phyloP scores from a whole-genome alignment of 1,284 basidiomycete genomes.

The Ceratobasidium sp. region DNA sequence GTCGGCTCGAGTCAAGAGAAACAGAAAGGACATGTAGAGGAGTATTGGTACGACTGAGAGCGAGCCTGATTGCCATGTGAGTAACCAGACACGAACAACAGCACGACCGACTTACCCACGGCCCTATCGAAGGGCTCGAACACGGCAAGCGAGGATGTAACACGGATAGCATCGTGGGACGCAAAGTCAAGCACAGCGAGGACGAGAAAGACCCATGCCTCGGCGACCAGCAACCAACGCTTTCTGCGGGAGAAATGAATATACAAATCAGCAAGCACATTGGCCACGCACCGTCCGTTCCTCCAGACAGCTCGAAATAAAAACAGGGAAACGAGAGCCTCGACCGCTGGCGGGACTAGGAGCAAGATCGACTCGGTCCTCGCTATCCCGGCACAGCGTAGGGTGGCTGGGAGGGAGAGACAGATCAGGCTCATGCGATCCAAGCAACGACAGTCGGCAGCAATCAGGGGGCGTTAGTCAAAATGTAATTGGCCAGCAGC shows the following conservation, averaged over 20 bases:
- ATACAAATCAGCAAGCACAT: conserved; percentile 34
- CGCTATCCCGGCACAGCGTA: conserved; percentile 74
- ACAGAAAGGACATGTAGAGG: conserved; percentile 68
- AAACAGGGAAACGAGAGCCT: conserved; percentile 68
- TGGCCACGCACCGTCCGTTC: conserved; percentile 65
- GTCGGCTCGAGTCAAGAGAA: conserved; percentile 63
- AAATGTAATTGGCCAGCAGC: conserved; percentile 22
- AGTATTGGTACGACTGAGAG: conserved; percentile 69
- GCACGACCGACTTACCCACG: conserved; percentile 59
- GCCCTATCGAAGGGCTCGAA: conserved; percentile 62
- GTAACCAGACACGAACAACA: background rate
- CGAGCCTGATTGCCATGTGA: conserved; percentile 58
- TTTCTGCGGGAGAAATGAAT: conserved; percentile 57
- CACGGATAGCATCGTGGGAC: conserved; percentile 64
- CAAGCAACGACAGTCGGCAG: background rate
- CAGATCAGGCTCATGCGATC: conserved; percentile 65
- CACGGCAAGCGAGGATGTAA: conserved; percentile 58
- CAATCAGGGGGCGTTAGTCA: background rate
- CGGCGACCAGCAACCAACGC: conserved; percentile 70
- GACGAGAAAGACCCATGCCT: conserved; percentile 70
- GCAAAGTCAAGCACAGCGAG: conserved; percentile 72
- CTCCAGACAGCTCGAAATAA: conserved; percentile 66
- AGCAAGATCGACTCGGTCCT: conserved; percentile 64
- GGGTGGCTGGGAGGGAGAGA: conserved; percentile 74
- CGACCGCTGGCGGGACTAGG: conserved; percentile 72